phyloP scores from a whole-genome alignment of 2,329 filamentous ascomycete genomes.

The Penicillium brasilianum region DNA sequence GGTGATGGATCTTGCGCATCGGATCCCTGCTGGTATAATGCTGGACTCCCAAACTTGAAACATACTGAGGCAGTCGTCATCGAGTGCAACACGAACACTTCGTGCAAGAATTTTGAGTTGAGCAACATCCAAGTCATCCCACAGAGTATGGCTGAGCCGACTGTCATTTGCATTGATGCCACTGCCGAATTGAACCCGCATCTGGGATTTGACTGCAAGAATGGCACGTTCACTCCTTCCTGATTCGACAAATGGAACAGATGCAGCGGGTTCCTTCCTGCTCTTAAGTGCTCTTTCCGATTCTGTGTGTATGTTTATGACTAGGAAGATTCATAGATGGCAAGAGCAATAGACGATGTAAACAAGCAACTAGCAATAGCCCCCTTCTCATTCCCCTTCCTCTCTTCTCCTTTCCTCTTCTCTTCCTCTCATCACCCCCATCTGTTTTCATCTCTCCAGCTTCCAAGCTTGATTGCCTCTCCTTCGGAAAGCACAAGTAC shows the following conservation, averaged over 20 bases:
- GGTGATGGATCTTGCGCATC: slow-evolving; percentile 52
- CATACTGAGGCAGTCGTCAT: slow-evolving; percentile 51
- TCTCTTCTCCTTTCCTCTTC: slow-evolving; percentile 4
- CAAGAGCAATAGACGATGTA: slow-evolving; percentile 1
- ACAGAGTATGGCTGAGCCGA: slow-evolving; percentile 35
- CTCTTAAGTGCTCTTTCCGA: not conserved
- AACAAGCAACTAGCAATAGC: slow-evolving; percentile 2
- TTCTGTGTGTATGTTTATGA: not conserved
- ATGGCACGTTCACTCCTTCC: slow-evolving; percentile 38
- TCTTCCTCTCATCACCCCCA: slow-evolving; percentile 6
- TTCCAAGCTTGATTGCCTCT: not conserved
- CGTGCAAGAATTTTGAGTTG: slow-evolving; percentile 45
- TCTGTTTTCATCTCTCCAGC: slow-evolving; percentile 16
- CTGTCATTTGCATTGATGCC: slow-evolving; percentile 45
- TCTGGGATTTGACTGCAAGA: slow-evolving; percentile 42
- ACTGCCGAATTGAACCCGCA: slow-evolving; percentile 40
- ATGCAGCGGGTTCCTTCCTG: not conserved
- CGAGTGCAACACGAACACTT: slow-evolving; percentile 49
- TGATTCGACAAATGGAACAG: not conserved
- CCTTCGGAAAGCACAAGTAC: slow-evolving; percentile 5
- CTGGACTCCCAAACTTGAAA: slow-evolving; percentile 43
- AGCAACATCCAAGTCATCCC: slow-evolving; percentile 42
- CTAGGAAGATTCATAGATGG: not conserved
- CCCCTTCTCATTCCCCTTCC: not conserved
- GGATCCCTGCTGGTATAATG: slow-evolving; percentile 53